These are phyloP conservation scores for Gleditsia sinensis DNA, from an alignment of 306 rosid genomes.

Conservation along the genomic window DNA sequence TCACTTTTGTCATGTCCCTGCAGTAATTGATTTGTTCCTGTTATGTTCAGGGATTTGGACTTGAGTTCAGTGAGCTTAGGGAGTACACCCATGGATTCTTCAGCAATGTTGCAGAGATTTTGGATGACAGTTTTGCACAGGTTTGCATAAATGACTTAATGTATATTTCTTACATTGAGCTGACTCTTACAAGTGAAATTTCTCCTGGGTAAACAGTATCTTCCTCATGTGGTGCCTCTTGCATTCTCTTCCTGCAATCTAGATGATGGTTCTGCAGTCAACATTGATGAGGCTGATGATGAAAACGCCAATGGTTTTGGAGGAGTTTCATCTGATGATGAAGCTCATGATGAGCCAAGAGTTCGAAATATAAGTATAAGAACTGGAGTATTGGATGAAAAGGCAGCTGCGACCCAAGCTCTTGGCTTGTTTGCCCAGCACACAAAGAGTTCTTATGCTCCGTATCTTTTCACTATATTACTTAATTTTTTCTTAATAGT, in stretches of 20 bases:
- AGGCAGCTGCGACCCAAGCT: slow-evolving; percentile 99
- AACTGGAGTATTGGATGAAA: slow-evolving; percentile 98
- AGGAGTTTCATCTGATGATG: slow-evolving; percentile 98
- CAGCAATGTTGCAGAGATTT: slow-evolving; percentile 93
- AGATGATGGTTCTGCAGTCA: slow-evolving; percentile 97
- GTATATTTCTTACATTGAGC: slow-evolving; percentile 28
- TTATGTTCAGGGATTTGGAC: slow-evolving; percentile 77
- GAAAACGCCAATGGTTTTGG: slow-evolving; percentile 88
- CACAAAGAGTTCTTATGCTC: slow-evolving; percentile 78
- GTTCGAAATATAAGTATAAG: slow-evolving; percentile 92
- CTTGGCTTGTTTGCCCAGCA: slow-evolving; percentile 95
- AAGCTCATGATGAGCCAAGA: slow-evolving; percentile 96
- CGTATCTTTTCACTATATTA: slow-evolving; percentile 66
- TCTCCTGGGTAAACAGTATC: slow-evolving; percentile 71
- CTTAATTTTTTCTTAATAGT: background rate
- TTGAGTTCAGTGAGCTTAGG: slow-evolving; percentile 93
- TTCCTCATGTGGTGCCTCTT: slow-evolving; percentile 91
- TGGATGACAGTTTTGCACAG: slow-evolving; percentile 84
- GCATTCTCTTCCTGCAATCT: slow-evolving; percentile 96
- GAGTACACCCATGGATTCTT: slow-evolving; percentile 99
- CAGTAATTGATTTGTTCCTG: slow-evolving; percentile 34
- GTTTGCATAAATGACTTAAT: slow-evolving; percentile 45
- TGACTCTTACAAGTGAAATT: slow-evolving; percentile 35
- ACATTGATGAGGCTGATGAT: slow-evolving; percentile 83
- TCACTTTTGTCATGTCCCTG: slow-evolving; percentile 22